Conservation (phyloP, 495 filamentous ascomycete species). For the Hyaloscypha bicolor region DNA sequence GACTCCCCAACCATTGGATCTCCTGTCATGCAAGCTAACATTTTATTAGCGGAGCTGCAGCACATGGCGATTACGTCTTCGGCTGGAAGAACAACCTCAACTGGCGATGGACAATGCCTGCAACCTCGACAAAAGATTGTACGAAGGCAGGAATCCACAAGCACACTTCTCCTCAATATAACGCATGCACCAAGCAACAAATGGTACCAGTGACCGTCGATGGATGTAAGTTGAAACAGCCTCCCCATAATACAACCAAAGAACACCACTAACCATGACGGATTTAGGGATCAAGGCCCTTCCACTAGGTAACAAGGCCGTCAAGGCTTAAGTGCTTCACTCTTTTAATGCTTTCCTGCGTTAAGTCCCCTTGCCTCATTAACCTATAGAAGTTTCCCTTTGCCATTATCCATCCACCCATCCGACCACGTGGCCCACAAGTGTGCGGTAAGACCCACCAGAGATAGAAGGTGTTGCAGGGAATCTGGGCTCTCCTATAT, state of each 20-base stretch:
- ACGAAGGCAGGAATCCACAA: conserved; percentile 46
- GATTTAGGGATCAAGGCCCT: conserved; percentile 50
- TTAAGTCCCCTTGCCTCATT: too few species aligned
- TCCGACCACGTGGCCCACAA: too few species aligned
- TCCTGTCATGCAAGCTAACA: conserved; percentile 50
- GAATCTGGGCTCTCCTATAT: too few species aligned
- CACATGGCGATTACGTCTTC: conserved; percentile 75
- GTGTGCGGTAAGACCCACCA: too few species aligned
- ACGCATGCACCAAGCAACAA: conserved; percentile 49
- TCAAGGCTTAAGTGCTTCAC: conserved; percentile 45
- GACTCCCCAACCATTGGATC: conserved; percentile 35
- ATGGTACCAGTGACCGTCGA: conserved; percentile 52
- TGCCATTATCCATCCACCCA: too few species aligned
- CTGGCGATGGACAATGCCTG: conserved; percentile 47
- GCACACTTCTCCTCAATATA: conserved; percentile 47
- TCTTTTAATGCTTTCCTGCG: not conserved
- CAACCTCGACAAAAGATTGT: conserved; percentile 55
- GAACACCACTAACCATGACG: not conserved
- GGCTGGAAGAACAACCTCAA: conserved; percentile 64
- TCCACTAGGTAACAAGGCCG: conserved; percentile 53
- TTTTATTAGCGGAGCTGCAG: conserved; percentile 46
- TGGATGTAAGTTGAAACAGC: conserved; percentile 45
- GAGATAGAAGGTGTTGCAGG: too few species aligned
- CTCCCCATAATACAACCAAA: not conserved
- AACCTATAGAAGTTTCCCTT: too few species aligned